Conservation (phyloP, 2,329 filamentous ascomycete genomes). For the Penicillium sp. region DNA sequence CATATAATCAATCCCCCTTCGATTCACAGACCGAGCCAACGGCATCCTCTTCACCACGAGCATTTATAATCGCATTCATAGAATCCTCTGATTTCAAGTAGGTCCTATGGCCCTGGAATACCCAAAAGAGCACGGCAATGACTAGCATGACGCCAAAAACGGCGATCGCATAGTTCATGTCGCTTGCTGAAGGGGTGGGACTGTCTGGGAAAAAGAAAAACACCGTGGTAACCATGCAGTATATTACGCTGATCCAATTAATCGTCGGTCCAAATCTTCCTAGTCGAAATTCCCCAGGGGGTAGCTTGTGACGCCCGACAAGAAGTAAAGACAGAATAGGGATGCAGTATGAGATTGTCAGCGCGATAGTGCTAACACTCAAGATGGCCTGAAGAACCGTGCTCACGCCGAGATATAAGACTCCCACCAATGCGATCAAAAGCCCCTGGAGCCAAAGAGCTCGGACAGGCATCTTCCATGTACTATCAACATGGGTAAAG, state of each 20-base stretch:
- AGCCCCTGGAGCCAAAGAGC: slow-evolving; percentile 58
- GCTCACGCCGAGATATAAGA: slow-evolving; percentile 60
- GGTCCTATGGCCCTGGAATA: slow-evolving; percentile 50
- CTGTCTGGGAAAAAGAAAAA: slow-evolving; percentile 60
- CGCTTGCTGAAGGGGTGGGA: slow-evolving; percentile 50
- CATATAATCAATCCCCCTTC: background rate
- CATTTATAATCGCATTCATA: slow-evolving; percentile 10
- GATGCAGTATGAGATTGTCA: slow-evolving; percentile 58
- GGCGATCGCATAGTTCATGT: slow-evolving; percentile 64
- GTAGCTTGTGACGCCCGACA: slow-evolving; percentile 58
- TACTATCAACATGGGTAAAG: slow-evolving; percentile 50
- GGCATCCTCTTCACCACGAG: background rate
- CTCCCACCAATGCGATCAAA: slow-evolving; percentile 54
- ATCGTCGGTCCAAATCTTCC: slow-evolving; percentile 49
- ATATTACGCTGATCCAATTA: slow-evolving; percentile 57
- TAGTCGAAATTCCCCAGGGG: slow-evolving; percentile 50
- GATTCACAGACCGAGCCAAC: background rate
- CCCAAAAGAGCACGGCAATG: slow-evolving; percentile 56
- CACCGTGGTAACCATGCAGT: slow-evolving; percentile 57
- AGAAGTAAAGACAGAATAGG: slow-evolving; percentile 55
- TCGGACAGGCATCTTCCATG: slow-evolving; percentile 58
- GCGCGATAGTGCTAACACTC: slow-evolving; percentile 60
- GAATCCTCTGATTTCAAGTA: slow-evolving; percentile 40
- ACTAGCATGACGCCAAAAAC: slow-evolving; percentile 62
- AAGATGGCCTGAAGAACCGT: slow-evolving; percentile 60